phyloP scores from a whole-genome alignment of 148 eudicot genomes.

The Diospyros kaki region DNA sequence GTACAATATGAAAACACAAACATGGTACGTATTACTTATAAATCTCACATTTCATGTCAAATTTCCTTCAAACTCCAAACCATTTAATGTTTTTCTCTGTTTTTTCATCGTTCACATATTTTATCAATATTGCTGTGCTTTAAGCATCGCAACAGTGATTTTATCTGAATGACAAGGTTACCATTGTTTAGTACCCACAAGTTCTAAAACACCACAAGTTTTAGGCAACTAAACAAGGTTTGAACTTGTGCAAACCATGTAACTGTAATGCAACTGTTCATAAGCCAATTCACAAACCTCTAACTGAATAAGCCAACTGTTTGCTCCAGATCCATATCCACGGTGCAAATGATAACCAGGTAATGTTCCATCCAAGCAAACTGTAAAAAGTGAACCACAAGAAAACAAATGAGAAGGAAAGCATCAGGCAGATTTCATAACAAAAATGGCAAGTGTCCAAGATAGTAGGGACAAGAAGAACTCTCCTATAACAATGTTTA shows the following conservation, averaged over 20 bases:
- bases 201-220: not conserved
- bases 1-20: too few species aligned
- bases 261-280: not conserved
- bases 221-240: too few species aligned
- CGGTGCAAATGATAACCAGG: conserved; percentile 89
- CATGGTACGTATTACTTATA: not conserved
- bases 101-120: not conserved
- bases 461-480: not conserved
- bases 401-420: not conserved
- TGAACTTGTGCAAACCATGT: not conserved
- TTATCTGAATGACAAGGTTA: not conserved
- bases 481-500: too few species aligned
- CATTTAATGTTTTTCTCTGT: not conserved
- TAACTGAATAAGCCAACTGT: conserved; percentile 91
- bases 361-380: conserved; percentile 92
- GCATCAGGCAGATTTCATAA: not conserved
- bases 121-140: not conserved
- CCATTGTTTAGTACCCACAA: not conserved
- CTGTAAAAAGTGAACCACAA: conserved; percentile 34
- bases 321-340: conserved; percentile 83
- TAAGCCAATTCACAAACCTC: conserved; percentile 59
- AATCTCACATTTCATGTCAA: not conserved
- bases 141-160: not conserved
- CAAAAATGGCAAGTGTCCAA: not conserved
- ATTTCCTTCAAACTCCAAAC: not conserved